phyloP scores from a whole-genome alignment of 1,284 basidiomycete species.

The Malassezia dermatis region DNA sequence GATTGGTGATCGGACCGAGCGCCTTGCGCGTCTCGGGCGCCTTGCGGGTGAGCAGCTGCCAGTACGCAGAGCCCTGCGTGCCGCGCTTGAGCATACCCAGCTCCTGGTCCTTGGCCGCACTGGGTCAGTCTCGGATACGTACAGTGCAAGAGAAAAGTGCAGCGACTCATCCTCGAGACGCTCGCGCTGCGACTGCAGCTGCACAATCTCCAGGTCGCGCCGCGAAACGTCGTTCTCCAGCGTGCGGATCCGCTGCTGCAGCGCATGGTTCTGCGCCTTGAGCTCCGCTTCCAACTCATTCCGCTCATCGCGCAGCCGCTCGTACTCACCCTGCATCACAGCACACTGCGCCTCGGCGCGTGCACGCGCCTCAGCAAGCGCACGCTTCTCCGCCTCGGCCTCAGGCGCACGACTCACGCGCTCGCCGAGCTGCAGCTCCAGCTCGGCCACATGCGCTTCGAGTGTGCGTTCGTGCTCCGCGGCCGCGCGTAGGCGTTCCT shows the following conservation, averaged over 20 bases:
- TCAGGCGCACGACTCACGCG: not conserved
- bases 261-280: not conserved
- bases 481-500: not conserved
- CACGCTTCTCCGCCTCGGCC: not conserved
- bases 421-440: conserved; percentile 4
- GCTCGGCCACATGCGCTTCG: conserved; percentile 1
- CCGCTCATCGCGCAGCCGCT: not conserved
- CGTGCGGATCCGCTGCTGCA: conserved; percentile 8
- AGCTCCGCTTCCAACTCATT: conserved; percentile 8
- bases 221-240: conserved; percentile 20
- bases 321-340: not conserved
- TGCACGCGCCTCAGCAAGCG: not conserved
- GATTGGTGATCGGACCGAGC: not conserved
- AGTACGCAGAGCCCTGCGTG: conserved; percentile 13
- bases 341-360: conserved; percentile 2
- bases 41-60: not conserved
- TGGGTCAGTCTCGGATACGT: not conserved
- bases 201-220: conserved; percentile 21
- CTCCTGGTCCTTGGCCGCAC: conserved; percentile 27
- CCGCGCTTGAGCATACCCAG: conserved; percentile 31
- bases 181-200: conserved; percentile 29
- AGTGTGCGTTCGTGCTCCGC: not conserved
- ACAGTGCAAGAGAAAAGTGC: conserved; percentile 27
- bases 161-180: conserved; percentile 27
- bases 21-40: conserved; percentile 1